Base-by-base conservation (phyloP, 192 early-diverging fungal genomes). In the Mortierella alpina region DNA sequence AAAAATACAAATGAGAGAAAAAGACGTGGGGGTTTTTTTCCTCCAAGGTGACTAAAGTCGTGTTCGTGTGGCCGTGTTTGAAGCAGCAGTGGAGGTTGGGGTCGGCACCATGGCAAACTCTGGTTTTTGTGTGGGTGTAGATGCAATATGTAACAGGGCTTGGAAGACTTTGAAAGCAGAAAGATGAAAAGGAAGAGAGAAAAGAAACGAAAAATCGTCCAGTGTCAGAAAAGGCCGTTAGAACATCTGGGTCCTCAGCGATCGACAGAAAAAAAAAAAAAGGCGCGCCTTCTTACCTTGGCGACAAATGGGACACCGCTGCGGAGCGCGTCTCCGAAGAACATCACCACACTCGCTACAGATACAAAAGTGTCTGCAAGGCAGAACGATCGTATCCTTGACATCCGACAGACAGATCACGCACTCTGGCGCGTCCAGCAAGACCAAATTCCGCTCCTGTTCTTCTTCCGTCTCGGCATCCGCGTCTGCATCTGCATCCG, bases 311-410 rank as follows among this genome's bases (percentile, higher is more conserved):
- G 77, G 77, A 20, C 77, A 80, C 6, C 69, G 69, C 39, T 80
- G 77, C 14, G 77, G 77, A 8, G 70, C 59, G 8, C 77, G 70
- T 23, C 70, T 23, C 11, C 87, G 84, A 49, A 93, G 80, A 0
- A 89, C 88, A 77, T 93, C 91, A 20, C 91, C 93, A 80, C 94
- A 93, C 39, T 86, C 87, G 51, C 85, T 85, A 65, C 94, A 95
- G 47, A 94, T 87, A 82, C 94, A 95, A 75, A 95, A 78, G 60
- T 95, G 94, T n/a, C 94, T 84, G 60, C 94, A 95, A 10, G 94
- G 94, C 49, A 95, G 69, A 14, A 95, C 86, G 7, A 93, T 84
- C 2, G 92, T 93, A 72, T 92, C 90, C 62, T 88, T 90, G 31
- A 89, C 85, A 47, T 92, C 92, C 10, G 90, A 88, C 64, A 95